A percentile compares a stretch with the other conserved stretches of the same genome.
These are phyloP conservation scores for Daldinia childiae DNA, from an alignment of 495 filamentous ascomycete genomes.

Conservation along the genomic window DNA sequence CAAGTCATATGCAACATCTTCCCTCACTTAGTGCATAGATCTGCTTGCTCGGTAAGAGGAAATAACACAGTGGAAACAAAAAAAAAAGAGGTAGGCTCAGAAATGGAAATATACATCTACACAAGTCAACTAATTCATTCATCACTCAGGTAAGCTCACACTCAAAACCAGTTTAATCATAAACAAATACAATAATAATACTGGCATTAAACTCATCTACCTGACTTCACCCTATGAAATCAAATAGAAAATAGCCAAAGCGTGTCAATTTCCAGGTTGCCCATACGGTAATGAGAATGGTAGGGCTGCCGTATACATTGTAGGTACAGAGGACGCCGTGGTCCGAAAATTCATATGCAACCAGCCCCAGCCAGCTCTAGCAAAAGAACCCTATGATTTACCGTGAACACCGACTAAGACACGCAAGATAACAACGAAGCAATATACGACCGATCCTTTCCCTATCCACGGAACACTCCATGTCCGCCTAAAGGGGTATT, in stretches of 20 bases:
- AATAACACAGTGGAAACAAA: background rate
- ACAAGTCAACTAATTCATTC: background rate
- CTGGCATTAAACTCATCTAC: background rate
- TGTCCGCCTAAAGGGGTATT: conserved; percentile 26
- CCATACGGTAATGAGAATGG: conserved; percentile 33
- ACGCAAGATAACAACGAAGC: conserved; percentile 6
- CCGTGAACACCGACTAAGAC: conserved; percentile 32
- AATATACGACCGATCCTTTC: conserved; percentile 25
- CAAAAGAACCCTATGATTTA: conserved; percentile 8
- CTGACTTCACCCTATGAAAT: background rate
- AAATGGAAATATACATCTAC: background rate
- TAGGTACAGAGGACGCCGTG: conserved; percentile 29
- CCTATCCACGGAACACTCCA: conserved; percentile 29
- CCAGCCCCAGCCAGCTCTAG: conserved; percentile 21
- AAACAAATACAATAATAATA: background rate
- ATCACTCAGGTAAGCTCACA: background rate
- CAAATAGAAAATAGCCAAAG: conserved; percentile 19
- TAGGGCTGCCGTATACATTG: conserved; percentile 37
- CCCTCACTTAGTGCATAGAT: background rate
- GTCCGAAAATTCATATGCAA: conserved; percentile 32
- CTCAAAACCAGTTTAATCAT: background rate
- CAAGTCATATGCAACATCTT: background rate
- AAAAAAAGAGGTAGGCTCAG: background rate
- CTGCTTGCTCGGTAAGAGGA: background rate
- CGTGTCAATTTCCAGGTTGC: conserved; percentile 36